A percentile compares a stretch with the other conserved stretches of the same genome.
These are phyloP conservation scores for Nemania sp. DNA, from an alignment of 2,329 filamentous ascomycete species.

Conservation along the genomic window DNA sequence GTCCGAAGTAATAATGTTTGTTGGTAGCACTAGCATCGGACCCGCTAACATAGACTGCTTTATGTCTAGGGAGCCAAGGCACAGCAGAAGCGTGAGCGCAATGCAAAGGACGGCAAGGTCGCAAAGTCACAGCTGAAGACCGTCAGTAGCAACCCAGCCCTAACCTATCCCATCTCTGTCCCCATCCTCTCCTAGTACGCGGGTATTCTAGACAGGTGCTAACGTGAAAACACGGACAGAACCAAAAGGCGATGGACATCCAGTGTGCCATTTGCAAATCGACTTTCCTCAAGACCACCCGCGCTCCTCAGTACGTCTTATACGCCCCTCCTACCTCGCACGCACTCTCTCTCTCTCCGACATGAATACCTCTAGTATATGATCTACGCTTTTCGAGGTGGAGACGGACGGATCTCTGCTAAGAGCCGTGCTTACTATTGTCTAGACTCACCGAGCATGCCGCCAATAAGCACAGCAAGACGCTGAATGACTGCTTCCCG, in stretches of 20 bases:
- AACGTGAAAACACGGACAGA: conserved; percentile 60
- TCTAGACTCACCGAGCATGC: conserved; percentile 76
- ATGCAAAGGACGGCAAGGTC: conserved; percentile 69
- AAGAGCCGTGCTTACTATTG: conserved; percentile 22
- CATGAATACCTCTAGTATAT: not conserved
- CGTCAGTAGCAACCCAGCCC: conserved; percentile 58
- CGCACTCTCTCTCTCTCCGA: conserved; percentile 15
- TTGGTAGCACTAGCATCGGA: not conserved
- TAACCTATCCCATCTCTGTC: not conserved
- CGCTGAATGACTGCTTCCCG: conserved; percentile 78
- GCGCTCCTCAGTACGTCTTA: conserved; percentile 74
- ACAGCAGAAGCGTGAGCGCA: conserved; percentile 79
- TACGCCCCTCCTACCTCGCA: too few relatives aligned
- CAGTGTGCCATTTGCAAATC: conserved; percentile 82
- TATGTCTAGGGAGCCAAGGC: conserved; percentile 70
- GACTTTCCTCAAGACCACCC: conserved; percentile 82
- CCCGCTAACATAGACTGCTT: conserved; percentile 30
- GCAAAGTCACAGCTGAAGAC: conserved; percentile 77
- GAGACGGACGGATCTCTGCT: not conserved
- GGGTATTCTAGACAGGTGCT: not conserved
- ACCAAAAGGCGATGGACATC: conserved; percentile 79
- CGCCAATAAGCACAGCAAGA: conserved; percentile 81
- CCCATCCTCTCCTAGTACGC: not conserved
- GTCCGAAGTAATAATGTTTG: not conserved
- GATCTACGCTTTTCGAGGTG: not conserved